phyloP scores from a whole-genome alignment of 306 rosid genomes.

The Trichosanthes cucumerina region DNA sequence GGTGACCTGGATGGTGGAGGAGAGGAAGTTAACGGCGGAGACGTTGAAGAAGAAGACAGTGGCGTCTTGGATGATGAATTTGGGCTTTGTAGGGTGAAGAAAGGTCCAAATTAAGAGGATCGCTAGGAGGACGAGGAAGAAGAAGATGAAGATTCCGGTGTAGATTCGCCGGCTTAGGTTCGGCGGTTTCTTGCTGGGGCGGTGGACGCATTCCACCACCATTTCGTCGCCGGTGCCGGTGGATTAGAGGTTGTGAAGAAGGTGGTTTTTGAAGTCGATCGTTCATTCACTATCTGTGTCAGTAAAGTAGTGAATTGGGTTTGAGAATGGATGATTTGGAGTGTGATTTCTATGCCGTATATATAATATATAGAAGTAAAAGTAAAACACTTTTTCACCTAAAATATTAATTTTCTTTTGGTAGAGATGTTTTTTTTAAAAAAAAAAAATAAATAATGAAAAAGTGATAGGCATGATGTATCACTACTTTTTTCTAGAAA shows the following conservation, averaged over 20 bases:
- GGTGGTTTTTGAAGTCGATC: neutral
- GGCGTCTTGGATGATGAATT: constrained; percentile 72
- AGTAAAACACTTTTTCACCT: too few species aligned
- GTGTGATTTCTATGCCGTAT: too few species aligned
- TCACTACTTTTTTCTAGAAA: too few species aligned
- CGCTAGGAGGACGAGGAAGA: constrained; percentile 31
- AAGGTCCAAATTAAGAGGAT: constrained; percentile 66
- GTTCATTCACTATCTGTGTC: too few species aligned
- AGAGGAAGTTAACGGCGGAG: constrained; percentile 43
- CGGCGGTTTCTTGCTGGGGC: constrained; percentile 15
- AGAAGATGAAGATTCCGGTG: constrained; percentile 35
- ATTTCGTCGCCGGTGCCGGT: constrained; percentile 9
- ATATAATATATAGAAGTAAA: too few species aligned
- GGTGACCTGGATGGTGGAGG: constrained; percentile 66
- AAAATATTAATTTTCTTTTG: too few species aligned
- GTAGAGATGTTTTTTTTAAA: too few species aligned
- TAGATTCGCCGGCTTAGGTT: constrained; percentile 6
- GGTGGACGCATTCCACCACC: constrained; percentile 53
- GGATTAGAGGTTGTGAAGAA: neutral
- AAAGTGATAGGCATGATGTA: too few species aligned
- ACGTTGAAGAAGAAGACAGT: constrained; percentile 77
- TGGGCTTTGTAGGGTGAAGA: constrained; percentile 61
- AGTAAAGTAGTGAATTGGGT: too few species aligned
- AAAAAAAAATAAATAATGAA: too few species aligned
- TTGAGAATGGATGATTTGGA: too few species aligned